Conservation (phyloP, 2,329 filamentous ascomycete genomes). For the Cladophialophora immunda region DNA sequence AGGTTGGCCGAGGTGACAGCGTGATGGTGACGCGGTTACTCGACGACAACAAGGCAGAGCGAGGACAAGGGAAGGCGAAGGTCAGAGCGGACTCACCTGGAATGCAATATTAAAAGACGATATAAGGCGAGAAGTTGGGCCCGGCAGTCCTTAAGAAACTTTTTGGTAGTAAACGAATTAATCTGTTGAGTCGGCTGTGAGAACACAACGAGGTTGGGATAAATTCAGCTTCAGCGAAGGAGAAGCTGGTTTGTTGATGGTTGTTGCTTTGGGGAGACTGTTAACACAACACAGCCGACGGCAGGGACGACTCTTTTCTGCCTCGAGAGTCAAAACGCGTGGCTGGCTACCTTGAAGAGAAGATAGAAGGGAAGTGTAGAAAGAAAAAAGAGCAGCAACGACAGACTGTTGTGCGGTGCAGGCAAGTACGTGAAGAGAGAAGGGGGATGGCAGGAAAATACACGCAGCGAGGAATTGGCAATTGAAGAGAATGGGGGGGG, state of each 20-base stretch:
- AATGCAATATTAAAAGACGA: constrained; percentile 42
- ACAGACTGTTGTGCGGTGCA: constrained; percentile 39
- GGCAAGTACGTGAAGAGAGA: constrained; percentile 46
- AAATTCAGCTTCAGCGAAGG: constrained; percentile 39
- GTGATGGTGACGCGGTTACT: constrained; percentile 14
- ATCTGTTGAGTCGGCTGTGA: constrained; percentile 31
- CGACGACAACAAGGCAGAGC: background rate
- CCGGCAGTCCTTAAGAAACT: constrained; percentile 35
- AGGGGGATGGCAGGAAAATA: constrained; percentile 39
- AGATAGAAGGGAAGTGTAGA: constrained; percentile 34
- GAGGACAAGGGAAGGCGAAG: constrained; percentile 14
- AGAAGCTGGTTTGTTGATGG: constrained; percentile 35
- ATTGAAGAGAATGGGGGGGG: constrained; percentile 25
- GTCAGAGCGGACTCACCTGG: constrained; percentile 36
- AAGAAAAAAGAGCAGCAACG: constrained; percentile 46
- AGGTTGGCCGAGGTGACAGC: constrained; percentile 10
- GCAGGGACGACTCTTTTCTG: constrained; percentile 38
- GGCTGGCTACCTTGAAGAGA: constrained; percentile 42
- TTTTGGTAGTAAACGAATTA: constrained; percentile 36
- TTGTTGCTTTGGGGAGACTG: constrained; percentile 30
- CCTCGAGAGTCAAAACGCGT: constrained; percentile 37
- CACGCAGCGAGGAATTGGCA: constrained; percentile 24
- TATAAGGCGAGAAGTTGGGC: constrained; percentile 33
- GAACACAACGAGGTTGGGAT: constrained; percentile 31
- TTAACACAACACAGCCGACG: constrained; percentile 34